phyloP scores from a whole-genome alignment of 2,329 filamentous ascomycete species.

The Aspergillus brasiliensis region DNA sequence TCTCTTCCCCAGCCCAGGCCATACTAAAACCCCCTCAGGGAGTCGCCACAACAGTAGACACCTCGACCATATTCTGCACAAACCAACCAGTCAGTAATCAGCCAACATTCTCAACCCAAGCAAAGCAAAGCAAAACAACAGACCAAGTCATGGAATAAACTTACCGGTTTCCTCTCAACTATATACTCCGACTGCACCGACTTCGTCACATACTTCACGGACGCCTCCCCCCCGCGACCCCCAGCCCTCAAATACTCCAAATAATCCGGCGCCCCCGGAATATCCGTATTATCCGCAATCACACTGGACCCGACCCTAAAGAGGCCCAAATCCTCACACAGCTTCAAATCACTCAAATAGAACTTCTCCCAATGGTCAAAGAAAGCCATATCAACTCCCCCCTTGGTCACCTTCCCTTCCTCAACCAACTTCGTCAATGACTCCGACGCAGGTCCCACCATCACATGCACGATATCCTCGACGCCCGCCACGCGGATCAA shows the following conservation, averaged over 20 bases:
- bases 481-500: conserved; percentile 39
- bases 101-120: not conserved
- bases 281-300: conserved; percentile 44
- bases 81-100: not conserved
- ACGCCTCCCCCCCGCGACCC: conserved; percentile 14
- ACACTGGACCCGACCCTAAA: conserved; percentile 34
- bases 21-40: not conserved
- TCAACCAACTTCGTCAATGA: conserved; percentile 30
- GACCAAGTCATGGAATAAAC: not conserved
- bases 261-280: conserved; percentile 46
- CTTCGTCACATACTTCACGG: conserved; percentile 29
- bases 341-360: conserved; percentile 40
- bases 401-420: conserved; percentile 28
- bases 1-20: not conserved
- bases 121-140: not conserved
- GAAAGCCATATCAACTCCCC: conserved; percentile 40
- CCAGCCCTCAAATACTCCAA: conserved; percentile 41
- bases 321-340: conserved; percentile 37
- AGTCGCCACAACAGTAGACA: conserved; percentile 20
- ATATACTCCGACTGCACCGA: conserved; percentile 12
- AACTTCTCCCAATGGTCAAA: conserved; percentile 40
- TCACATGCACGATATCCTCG: conserved; percentile 34
- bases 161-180: conserved; percentile 13
- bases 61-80: conserved; percentile 23
- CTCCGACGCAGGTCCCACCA: conserved; percentile 35